These are phyloP conservation scores for Flaveria ramosissima DNA, from an alignment of 129 eudicot species.

Conservation along the genomic window DNA sequence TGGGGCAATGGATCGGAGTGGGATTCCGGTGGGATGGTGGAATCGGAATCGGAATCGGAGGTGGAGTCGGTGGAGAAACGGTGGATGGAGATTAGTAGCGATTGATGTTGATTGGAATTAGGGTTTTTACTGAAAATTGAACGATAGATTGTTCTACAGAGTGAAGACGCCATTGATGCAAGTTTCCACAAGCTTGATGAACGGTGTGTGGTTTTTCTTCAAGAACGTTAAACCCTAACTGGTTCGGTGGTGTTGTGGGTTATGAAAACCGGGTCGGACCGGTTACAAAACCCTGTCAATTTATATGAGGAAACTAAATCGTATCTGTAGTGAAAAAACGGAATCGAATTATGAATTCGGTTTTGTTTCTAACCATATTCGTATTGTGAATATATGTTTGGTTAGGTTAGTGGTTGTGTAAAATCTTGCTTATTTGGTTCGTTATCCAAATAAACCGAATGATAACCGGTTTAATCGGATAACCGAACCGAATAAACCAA, in stretches of 20 bases:
- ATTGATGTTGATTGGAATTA: constrained; percentile 18
- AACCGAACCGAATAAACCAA: too few relatives aligned
- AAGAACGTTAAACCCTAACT: constrained; percentile 16
- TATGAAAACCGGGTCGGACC: background rate
- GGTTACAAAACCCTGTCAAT: too few relatives aligned
- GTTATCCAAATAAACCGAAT: too few relatives aligned
- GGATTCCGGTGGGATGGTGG: constrained; percentile 29
- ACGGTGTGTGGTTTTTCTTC: background rate
- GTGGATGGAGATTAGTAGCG: constrained; percentile 17
- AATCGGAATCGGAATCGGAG: constrained; percentile 31
- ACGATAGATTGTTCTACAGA: constrained; percentile 47
- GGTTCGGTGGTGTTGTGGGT: background rate
- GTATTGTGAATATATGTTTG: too few relatives aligned
- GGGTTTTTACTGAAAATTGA: constrained; percentile 35
- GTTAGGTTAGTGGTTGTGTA: too few relatives aligned
- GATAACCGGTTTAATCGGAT: too few relatives aligned
- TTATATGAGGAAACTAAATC: too few relatives aligned
- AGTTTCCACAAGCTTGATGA: background rate
- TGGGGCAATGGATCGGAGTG: constrained; percentile 33
- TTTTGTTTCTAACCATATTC: too few relatives aligned
- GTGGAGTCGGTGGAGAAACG: constrained; percentile 32
- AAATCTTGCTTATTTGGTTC: too few relatives aligned
- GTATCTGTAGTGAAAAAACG: too few relatives aligned
- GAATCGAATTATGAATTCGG: too few relatives aligned
- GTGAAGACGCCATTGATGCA: constrained; percentile 64